phyloP scores from a whole-genome alignment of 495 filamentous ascomycete genomes.

The Aspergillus incahuasiensis region DNA sequence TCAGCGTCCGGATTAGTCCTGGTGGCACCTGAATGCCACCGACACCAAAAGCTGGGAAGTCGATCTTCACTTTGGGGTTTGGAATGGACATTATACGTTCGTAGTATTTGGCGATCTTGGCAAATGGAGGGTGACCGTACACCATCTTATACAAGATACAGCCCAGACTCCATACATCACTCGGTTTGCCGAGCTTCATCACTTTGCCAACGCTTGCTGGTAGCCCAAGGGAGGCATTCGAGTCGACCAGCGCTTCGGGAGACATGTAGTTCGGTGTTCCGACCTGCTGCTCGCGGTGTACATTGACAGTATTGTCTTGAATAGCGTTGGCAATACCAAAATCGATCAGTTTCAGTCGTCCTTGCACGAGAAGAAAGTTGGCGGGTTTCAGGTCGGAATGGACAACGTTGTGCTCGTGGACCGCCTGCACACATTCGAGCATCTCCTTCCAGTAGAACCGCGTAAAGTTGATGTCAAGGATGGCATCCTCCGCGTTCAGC shows the following conservation, averaged over 20 bases:
- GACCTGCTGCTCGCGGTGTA: conserved; percentile 90
- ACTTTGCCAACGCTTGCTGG: conserved; percentile 61
- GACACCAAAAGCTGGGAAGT: conserved; percentile 71
- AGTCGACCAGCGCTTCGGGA: conserved; percentile 87
- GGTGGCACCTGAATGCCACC: conserved; percentile 68
- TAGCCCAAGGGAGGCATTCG: conserved; percentile 60
- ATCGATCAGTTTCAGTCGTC: conserved; percentile 81
- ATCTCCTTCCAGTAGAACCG: conserved; percentile 98
- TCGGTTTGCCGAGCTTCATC: conserved; percentile 94
- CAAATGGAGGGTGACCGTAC: conserved; percentile 88
- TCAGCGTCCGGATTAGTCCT: conserved; percentile 66
- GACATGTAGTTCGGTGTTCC: conserved; percentile 99
- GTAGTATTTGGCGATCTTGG: conserved; percentile 82
- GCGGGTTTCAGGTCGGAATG: conserved; percentile 96
- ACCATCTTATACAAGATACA: conserved; percentile 98
- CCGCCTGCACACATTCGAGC: conserved; percentile 88
- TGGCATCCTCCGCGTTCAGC: conserved; percentile 64
- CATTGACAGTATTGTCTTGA: conserved; percentile 93
- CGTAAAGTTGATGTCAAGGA: conserved; percentile 84
- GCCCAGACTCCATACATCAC: conserved; percentile 92
- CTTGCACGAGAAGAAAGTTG: conserved; percentile 86
- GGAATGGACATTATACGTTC: conserved; percentile 75
- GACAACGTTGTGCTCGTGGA: conserved; percentile 85
- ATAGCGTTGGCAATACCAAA: conserved; percentile 98
- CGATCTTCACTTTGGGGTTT: conserved; percentile 76